A percentile compares a stretch with the other conserved stretches of the same genome.
Conservation (phyloP, 2,329 filamentous ascomycete species). For the Penicillium sp. region DNA sequence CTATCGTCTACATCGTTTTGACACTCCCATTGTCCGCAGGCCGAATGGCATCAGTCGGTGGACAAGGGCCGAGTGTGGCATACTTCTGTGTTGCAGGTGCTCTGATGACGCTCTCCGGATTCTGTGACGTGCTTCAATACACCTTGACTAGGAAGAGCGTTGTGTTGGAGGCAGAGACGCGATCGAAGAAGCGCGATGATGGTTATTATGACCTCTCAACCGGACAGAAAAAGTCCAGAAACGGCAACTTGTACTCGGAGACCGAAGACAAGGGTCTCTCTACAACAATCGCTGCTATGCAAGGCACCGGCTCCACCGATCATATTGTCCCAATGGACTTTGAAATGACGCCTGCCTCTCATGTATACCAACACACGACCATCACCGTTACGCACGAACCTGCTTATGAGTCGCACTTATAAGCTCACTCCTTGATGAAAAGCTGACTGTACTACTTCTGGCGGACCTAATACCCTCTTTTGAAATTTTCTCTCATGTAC, state of each 20-base stretch:
- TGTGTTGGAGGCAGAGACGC: constrained; percentile 14
- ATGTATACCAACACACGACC: constrained; percentile 15
- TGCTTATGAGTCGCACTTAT: not conserved
- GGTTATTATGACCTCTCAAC: constrained; percentile 10
- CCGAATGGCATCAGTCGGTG: constrained; percentile 33
- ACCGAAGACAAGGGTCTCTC: constrained; percentile 9
- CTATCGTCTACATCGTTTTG: constrained; percentile 51
- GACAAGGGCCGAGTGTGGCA: constrained; percentile 27
- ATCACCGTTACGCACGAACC: constrained; percentile 15
- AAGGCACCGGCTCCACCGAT: constrained; percentile 8
- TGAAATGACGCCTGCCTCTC: constrained; percentile 5
- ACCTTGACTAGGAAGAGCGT: constrained; percentile 32
- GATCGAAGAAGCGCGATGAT: constrained; percentile 8
- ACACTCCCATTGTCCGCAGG: constrained; percentile 56
- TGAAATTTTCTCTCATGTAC: not conserved
- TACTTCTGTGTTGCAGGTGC: constrained; percentile 48
- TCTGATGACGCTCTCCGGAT: constrained; percentile 53
- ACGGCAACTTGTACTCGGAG: constrained; percentile 3
- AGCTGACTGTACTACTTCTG: not conserved
- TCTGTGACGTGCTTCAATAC: constrained; percentile 54
- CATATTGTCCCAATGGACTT: constrained; percentile 5
- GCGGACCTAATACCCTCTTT: not conserved
- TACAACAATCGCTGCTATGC: constrained; percentile 8
- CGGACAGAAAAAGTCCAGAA: constrained; percentile 4
- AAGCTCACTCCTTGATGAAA: not conserved